Base-by-base conservation (phyloP, 1,139 yeast genomes). In the Candida sp. region DNA sequence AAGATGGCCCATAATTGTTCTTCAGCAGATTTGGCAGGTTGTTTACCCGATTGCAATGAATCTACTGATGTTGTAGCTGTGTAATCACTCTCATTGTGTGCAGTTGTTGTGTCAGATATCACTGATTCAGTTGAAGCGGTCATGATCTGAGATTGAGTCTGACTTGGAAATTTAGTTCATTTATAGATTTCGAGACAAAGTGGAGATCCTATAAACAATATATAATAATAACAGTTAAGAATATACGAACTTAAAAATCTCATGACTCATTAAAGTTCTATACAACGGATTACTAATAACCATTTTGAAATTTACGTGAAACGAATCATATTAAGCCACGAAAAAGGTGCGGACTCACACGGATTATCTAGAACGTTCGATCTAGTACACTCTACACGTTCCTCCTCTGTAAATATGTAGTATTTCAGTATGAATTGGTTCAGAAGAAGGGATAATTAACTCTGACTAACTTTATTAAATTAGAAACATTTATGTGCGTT, bases 1-100 rank as follows among this genome's bases (percentile, higher is more conserved):
- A 59, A 46, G 21, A 59, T 61, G 29, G 53, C 52, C 60, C 63
- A 57, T 21, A 59, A 39, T 4, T 50, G 53, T 8, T 43, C 43
- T 12, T 40, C 40, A 32, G 39, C 45, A 4, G 38, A 11, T n/a
- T 11, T 32, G 9, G 11, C 7, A 25, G 29, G 7, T 25, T 25
- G 29, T 3, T 25, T 25, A 11, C 3, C 11, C 11, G 29, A 7
- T 25, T 25, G 11, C 11, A 25, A 11, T 2, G 29, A 25, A 7
- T 2, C 29, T 25, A 25, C 29, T 11, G 29, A 25, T 2, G 12
- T 32, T 5, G 6, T 32, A 12, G 4, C 12, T 6, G 34, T 32
- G 34, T 11, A 32, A 12, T 32, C 34, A 12, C 34, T 11, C 2
- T 32, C 19, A 11, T 12, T 12, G 6, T 32, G 34, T 11, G 6